Conservation (phyloP, 2,329 filamentous ascomycete species). For the Ascochyta rabiei region DNA sequence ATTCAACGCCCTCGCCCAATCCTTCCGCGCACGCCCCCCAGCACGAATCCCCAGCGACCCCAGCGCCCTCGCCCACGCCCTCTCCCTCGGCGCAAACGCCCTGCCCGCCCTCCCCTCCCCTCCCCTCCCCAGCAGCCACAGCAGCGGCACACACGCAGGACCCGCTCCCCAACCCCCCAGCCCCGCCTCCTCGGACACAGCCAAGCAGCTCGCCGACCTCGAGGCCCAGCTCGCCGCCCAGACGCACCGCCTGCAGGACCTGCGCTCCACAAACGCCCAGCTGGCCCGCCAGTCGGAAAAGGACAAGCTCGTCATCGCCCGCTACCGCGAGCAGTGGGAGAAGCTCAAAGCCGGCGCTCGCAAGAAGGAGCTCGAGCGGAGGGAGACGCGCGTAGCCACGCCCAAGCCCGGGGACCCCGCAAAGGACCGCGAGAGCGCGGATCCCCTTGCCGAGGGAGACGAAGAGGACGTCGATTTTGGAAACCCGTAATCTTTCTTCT, state of each 20-base stretch:
- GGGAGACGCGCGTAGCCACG: conserved; percentile 25
- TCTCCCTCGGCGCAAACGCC: conserved; percentile 31
- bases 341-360: conserved; percentile 68
- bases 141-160: no score
- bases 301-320: conserved; percentile 58
- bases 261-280: conserved; percentile 66
- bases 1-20: conserved; percentile 84
- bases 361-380: conserved; percentile 42
- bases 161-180: conserved; percentile 10
- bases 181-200: conserved; percentile 17
- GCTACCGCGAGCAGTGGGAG: conserved; percentile 71
- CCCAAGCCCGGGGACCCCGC: conserved; percentile 20
- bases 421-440: conserved; percentile 26
- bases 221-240: conserved; percentile 36
- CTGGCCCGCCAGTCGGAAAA: conserved; percentile 68
- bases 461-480: conserved; percentile 38
- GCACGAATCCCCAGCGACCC: conserved; percentile 26
- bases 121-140: conserved; percentile 6
- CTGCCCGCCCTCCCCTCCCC: conserved; percentile 28
- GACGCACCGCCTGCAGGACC: conserved; percentile 48
- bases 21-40: conserved; percentile 55
- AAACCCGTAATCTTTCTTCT: not conserved
- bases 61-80: conserved; percentile 34
- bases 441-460: conserved; percentile 14
- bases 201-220: conserved; percentile 33